phyloP scores from a whole-genome alignment of 2,329 filamentous ascomycete genomes.

The Berkeleyomyces basicola region DNA sequence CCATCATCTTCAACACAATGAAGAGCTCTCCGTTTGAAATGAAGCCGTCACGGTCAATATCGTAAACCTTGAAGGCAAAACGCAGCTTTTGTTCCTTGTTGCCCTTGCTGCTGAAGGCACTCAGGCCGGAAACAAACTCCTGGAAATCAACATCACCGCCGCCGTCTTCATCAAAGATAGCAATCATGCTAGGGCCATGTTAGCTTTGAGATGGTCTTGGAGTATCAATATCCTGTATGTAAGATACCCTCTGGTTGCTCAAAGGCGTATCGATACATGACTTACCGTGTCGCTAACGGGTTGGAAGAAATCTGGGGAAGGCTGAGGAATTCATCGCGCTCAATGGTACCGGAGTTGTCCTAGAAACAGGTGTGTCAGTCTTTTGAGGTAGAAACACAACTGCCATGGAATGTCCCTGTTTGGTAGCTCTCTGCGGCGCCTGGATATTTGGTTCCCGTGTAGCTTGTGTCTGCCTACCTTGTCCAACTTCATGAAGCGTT shows the following conservation, averaged over 20 bases:
- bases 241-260: neutral
- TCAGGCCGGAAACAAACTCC: slow-evolving; percentile 90
- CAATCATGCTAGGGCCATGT: slow-evolving; percentile 60
- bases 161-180: slow-evolving; percentile 97
- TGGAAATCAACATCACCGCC: slow-evolving; percentile 97
- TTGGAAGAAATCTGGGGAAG: slow-evolving; percentile 96
- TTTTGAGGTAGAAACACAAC: too few species aligned
- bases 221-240: too few species aligned
- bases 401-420: too few species aligned
- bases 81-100: slow-evolving; percentile 98
- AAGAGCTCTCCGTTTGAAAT: slow-evolving; percentile 98
- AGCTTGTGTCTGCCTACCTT: slow-evolving; percentile 44
- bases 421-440: too few species aligned
- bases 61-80: slow-evolving; percentile 98
- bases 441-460: too few species aligned
- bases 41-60: slow-evolving; percentile 95
- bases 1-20: slow-evolving; percentile 99
- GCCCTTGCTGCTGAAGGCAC: slow-evolving; percentile 90
- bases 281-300: slow-evolving; percentile 78
- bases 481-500: slow-evolving; percentile 98
- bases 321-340: slow-evolving; percentile 94
- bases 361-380: slow-evolving; percentile 23
- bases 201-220: neutral
- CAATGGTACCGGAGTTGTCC: slow-evolving; percentile 97
- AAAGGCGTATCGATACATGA: neutral